A percentile compares a stretch with the other conserved stretches of the same genome.
These are phyloP conservation scores for Hypoxylon sp. DNA, from an alignment of 2,329 filamentous ascomycete species.

Conservation along the genomic window DNA sequence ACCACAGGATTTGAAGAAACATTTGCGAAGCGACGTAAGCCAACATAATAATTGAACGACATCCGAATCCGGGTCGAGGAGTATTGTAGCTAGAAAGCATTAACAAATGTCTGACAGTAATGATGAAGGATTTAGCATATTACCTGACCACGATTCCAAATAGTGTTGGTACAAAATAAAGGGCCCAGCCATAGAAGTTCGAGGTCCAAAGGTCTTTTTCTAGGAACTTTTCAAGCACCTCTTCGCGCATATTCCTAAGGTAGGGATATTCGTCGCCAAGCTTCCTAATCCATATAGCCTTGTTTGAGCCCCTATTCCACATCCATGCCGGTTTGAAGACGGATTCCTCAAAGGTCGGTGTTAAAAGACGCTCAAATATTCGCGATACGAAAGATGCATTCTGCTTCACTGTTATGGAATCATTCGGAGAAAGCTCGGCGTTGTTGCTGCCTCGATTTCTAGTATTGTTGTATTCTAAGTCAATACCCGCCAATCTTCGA, in stretches of 20 bases:
- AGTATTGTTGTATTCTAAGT: not conserved
- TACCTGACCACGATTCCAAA: slow-evolving; percentile 33
- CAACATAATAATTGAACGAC: slow-evolving; percentile 27
- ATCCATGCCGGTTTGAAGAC: slow-evolving; percentile 29
- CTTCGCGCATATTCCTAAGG: slow-evolving; percentile 12
- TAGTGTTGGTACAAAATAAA: slow-evolving; percentile 25
- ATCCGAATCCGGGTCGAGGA: slow-evolving; percentile 26
- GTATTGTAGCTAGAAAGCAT: slow-evolving; percentile 26
- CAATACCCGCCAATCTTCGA: not conserved
- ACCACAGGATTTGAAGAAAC: slow-evolving; percentile 23
- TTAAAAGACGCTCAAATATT: slow-evolving; percentile 12
- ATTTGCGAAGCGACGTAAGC: slow-evolving; percentile 24
- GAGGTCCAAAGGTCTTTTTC: slow-evolving; percentile 22
- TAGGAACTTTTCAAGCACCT: slow-evolving; percentile 22
- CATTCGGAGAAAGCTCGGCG: not conserved
- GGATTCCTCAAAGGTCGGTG: slow-evolving; percentile 18
- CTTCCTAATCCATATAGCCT: slow-evolving; percentile 24
- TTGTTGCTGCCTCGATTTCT: not conserved
- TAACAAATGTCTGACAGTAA: not conserved
- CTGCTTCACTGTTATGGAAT: not conserved
- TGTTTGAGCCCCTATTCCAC: slow-evolving; percentile 33
- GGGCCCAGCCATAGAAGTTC: slow-evolving; percentile 11
- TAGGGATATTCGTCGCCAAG: slow-evolving; percentile 24
- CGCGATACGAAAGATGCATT: not conserved
- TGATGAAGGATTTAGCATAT: not conserved